Evolutionary conservation across 208 protist species (phyloP).

Genomic region (Trichomonas vaginalis): DNA sequence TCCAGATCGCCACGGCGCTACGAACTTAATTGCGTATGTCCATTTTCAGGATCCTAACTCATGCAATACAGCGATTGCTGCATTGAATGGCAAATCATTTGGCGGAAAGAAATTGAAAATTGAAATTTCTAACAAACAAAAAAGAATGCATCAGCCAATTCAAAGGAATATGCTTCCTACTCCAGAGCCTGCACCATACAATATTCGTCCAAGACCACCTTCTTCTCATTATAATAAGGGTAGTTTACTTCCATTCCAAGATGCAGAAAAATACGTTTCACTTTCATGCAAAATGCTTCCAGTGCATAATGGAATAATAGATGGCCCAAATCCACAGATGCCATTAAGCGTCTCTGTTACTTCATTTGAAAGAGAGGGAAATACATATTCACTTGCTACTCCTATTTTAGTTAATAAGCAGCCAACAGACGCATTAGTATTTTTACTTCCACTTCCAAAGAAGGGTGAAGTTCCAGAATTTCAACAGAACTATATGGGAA

Average conservation of each 20-base stretch:
- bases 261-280: background rate
- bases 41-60: background rate
- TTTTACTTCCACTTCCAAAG: background rate
- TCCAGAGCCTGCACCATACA: background rate
- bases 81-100: background rate
- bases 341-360: background rate
- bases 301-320: background rate
- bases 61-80: background rate
- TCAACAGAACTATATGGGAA: background rate
- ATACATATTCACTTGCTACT: background rate
- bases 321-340: background rate
- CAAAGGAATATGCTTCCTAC: background rate
- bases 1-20: background rate
- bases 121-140: background rate
- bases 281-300: background rate
- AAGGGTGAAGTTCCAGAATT: background rate
- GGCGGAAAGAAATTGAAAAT: background rate
- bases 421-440: background rate
- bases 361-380: background rate
- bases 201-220: background rate
- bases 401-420: background rate
- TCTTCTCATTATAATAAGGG: background rate
- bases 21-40: background rate
- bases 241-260: background rate
- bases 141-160: background rate